Evolutionary conservation across 73 alveolate genomes (phyloP).

Genomic region (Tetrahymena elliotti): DNA sequence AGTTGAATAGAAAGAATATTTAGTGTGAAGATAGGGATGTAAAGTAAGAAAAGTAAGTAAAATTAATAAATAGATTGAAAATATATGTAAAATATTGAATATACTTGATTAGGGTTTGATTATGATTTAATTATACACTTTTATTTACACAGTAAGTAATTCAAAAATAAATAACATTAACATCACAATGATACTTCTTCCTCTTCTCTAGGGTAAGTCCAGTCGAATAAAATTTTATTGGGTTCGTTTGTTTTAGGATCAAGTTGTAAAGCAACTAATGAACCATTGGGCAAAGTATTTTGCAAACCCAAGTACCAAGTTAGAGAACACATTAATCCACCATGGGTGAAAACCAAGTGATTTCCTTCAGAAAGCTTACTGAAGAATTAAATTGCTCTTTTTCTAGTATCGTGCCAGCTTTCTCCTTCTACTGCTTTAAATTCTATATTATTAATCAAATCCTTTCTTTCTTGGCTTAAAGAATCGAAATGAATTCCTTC

Average conservation of each 20-base stretch:
- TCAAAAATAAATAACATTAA: not conserved
- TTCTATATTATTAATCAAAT: not conserved
- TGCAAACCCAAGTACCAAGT: not conserved
- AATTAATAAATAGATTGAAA: not conserved
- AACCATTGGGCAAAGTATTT: not conserved
- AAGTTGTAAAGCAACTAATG: not conserved
- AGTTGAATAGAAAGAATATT: no score
- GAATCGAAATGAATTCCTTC: slow-evolving; percentile 17
- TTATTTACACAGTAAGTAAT: not conserved
- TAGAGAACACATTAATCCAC: not conserved
- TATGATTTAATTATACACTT: not conserved
- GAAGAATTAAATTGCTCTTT: slow-evolving; percentile 21
- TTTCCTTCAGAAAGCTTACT: not conserved
- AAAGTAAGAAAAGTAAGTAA: not conserved
- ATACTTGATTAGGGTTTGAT: not conserved
- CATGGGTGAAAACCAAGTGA: not conserved
- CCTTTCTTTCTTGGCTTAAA: slow-evolving; percentile 16
- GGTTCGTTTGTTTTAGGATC: not conserved
- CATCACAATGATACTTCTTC: not conserved
- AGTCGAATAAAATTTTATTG: not conserved
- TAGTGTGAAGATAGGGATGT: not conserved
- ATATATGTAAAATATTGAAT: not conserved
- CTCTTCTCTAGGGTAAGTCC: not conserved
- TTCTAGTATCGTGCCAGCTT: slow-evolving; percentile 14
- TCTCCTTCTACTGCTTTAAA: slow-evolving; percentile 33